phyloP scores from a whole-genome alignment of 148 eudicot genomes.

The Rhododendron henanense region DNA sequence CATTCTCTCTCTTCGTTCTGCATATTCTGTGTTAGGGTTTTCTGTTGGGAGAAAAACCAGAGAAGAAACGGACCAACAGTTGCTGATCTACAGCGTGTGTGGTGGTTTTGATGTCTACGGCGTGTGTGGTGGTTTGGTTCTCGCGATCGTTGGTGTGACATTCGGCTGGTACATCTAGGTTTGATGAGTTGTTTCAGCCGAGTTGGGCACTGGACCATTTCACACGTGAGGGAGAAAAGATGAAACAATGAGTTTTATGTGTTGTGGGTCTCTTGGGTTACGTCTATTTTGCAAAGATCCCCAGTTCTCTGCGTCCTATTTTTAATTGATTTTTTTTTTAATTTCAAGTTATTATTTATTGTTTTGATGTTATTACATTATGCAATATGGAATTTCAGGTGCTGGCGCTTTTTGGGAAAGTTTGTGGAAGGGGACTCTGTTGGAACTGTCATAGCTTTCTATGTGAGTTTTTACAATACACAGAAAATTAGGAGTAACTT shows the following conservation, averaged over 20 bases:
- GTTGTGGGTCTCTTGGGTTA: not conserved
- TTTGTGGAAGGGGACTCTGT: slow-evolving; percentile 88
- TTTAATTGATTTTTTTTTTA: no score
- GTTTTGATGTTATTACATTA: not conserved
- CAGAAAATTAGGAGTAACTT: no score
- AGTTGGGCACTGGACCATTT: slow-evolving; percentile 59
- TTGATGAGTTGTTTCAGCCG: slow-evolving; percentile 64
- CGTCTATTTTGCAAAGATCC: no score
- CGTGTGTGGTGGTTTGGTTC: not conserved
- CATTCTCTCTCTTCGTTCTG: no score
- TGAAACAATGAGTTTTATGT: not conserved
- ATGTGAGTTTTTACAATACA: slow-evolving; percentile 37
- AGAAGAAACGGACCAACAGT: no score
- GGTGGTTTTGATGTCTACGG: slow-evolving; percentile 10
- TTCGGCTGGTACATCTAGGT: slow-evolving; percentile 34
- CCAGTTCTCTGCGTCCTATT: no score
- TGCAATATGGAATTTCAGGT: slow-evolving; percentile 31
- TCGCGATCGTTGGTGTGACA: slow-evolving; percentile 13
- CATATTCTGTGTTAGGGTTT: no score
- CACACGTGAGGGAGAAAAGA: slow-evolving; percentile 48
- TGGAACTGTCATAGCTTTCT: slow-evolving; percentile 85
- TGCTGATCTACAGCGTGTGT: no score
- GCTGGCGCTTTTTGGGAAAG: slow-evolving; percentile 86
- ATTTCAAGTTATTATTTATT: not conserved
- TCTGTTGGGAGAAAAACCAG: no score